Percentiles rank a stretch among this genome's conserved stretches.
These are phyloP conservation scores for Zychaea mexicana DNA, from an alignment of 371 early-diverging fungal genomes.

Conservation along the genomic window DNA sequence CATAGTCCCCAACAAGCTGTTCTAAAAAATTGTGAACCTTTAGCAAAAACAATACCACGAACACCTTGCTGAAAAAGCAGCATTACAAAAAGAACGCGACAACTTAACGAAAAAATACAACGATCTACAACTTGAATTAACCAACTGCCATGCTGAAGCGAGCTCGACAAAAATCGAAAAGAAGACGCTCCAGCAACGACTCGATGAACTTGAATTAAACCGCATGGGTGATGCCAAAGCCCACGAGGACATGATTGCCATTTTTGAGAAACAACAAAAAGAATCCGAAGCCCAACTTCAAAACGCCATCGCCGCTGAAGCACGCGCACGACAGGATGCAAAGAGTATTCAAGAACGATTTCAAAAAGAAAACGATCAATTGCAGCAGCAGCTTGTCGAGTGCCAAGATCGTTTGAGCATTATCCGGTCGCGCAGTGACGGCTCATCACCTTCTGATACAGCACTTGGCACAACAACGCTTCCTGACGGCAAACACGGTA, in stretches of 20 bases:
- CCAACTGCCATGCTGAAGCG: constrained; percentile 8
- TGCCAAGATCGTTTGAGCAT: constrained; percentile 13
- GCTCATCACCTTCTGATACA: background rate
- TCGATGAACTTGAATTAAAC: constrained; percentile 5
- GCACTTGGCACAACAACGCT: background rate
- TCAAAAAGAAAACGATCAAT: constrained; percentile 11
- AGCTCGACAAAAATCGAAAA: constrained; percentile 14
- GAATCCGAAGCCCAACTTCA: constrained; percentile 12
- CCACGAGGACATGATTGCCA: constrained; percentile 14
- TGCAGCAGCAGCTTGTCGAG: constrained; percentile 9
- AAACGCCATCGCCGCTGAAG: constrained; percentile 3
- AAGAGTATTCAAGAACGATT: constrained; percentile 6
- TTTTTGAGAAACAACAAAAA: constrained; percentile 18
- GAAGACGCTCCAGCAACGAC: background rate
- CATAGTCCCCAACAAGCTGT: background rate
- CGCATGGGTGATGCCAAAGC: constrained; percentile 10
- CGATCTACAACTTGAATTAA: constrained; percentile 13
- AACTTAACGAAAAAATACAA: background rate
- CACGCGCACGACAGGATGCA: constrained; percentile 12
- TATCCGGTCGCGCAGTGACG: constrained; percentile 6
- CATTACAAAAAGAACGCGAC: constrained; percentile 14
- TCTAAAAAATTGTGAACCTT: background rate
- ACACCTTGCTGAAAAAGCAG: constrained; percentile 2
- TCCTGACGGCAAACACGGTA: constrained; percentile 8
- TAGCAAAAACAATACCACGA: constrained; percentile 3